Evolutionary conservation across 2,329 filamentous ascomycete genomes (phyloP), one percentile per base, ranked within the genome.

Genomic region (Trichoderma gracile): DNA sequence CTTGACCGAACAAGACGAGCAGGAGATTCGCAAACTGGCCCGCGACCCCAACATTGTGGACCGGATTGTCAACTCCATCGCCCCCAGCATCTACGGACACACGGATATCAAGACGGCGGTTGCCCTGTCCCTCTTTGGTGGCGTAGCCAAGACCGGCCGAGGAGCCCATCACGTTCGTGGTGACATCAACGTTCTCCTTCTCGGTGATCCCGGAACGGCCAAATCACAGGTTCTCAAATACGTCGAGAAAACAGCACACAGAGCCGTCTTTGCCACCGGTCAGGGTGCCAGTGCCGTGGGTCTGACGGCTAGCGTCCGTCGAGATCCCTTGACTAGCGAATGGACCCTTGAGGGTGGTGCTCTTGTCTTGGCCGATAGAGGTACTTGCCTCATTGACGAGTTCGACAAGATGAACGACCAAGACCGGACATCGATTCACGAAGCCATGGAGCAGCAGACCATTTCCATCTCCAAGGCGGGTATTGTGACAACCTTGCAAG

Each of bases 391-490:
- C 33, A 99, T 99, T 68, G 95, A 99, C 72, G 95, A 99, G 78
- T 99, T 99, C 72, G 95, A 99, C 85, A 99, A 99, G 84, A 99
- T 99, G 95, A 98, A 98, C 76, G 95, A 99, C 75, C 93, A 98
- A 75, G 95, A 99, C 77, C 88, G 95, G 69, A 98, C 95, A 1
- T 97, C 93, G 8, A 99, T 99, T 71, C 95, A 99, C 84, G 95
- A 99, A 82, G 95, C 95, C 66, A 99, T 99, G 95, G 95, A 99
- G 78, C 95, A 99, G 78, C 95, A 99, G 79, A 99, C 95, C 1
- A 99, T 99, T 70, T 98, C 94, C 67, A 99, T 99, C 73, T 97
- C 93, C 68, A 99, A 99, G 76, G 95, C 95, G 0, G 95, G 95
- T 78, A 99, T 99, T 67, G 95, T 99, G 49, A 99, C 95, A 1